Percentiles rank a stretch among this genome's conserved stretches.
These are phyloP conservation scores for Zhuliangozyma blackwelliae DNA, from an alignment of 1,139 yeast species.

Conservation along the genomic window DNA sequence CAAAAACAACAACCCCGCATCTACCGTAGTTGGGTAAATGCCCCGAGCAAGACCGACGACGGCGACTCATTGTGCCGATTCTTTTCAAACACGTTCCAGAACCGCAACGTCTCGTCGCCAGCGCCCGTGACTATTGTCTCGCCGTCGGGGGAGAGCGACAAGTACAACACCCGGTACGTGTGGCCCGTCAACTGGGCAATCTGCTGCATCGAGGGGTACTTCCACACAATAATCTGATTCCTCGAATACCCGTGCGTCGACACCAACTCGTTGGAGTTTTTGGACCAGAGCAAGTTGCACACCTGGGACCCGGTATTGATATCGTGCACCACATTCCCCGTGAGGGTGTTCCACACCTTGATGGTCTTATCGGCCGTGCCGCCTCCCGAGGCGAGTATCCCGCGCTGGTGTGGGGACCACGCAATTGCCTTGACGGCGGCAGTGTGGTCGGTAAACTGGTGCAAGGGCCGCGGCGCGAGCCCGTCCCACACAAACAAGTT, in stretches of 20 bases:
- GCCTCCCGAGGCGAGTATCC: constrained; percentile 91
- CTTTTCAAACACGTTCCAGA: constrained; percentile 90
- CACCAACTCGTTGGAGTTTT: constrained; percentile 85
- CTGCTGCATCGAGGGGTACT: constrained; percentile 88
- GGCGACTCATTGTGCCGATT: constrained; percentile 55
- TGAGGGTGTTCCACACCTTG: constrained; percentile 88
- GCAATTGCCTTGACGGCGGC: constrained; percentile 97
- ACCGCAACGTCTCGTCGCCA: constrained; percentile 92
- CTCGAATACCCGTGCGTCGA: constrained; percentile 94
- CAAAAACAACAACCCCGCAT: too few relatives aligned
- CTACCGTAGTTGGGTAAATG: constrained; percentile 71
- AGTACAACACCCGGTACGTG: constrained; percentile 83
- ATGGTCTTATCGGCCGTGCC: constrained; percentile 93
- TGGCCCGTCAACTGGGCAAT: constrained; percentile 93
- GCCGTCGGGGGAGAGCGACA: constrained; percentile 95
- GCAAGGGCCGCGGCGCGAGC: constrained; percentile 60
- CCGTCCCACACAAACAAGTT: constrained; percentile 87
- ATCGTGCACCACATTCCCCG: constrained; percentile 69
- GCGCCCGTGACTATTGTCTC: constrained; percentile 98
- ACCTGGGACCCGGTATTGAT: constrained; percentile 95
- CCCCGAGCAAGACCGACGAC: constrained; percentile 66
- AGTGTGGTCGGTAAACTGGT: constrained; percentile 74
- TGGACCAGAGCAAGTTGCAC: constrained; percentile 91
- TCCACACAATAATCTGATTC: constrained; percentile 92
- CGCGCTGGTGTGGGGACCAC: constrained; percentile 97